These are phyloP conservation scores for Penicillium subrubescens DNA, from an alignment of 495 filamentous ascomycete genomes.

Conservation along the genomic window DNA sequence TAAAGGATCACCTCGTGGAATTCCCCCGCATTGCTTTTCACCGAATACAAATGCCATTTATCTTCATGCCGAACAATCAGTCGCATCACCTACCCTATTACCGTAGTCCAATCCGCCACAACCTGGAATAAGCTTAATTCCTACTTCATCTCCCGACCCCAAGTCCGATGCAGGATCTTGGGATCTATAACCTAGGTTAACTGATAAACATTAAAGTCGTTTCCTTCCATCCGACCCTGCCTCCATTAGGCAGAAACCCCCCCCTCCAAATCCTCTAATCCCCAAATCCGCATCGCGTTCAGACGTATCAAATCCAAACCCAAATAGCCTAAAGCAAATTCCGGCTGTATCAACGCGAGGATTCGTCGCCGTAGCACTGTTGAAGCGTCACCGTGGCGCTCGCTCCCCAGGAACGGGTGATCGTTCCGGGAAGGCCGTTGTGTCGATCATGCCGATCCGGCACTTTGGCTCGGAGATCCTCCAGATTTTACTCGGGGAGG, in stretches of 20 bases:
- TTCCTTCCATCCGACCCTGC: slow-evolving; percentile 4
- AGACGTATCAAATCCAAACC: neutral
- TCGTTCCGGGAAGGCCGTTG: slow-evolving; percentile 1
- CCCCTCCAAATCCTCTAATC: too few relatives aligned
- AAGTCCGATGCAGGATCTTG: neutral
- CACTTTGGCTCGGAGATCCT: neutral
- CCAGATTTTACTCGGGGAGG: neutral
- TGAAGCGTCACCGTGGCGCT: slow-evolving; percentile 4
- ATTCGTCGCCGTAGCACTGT: neutral
- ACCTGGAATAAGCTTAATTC: neutral
- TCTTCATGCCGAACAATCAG: neutral
- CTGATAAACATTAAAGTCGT: neutral
- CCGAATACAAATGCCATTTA: slow-evolving; percentile 14
- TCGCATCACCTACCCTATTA: neutral
- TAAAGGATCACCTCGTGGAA: slow-evolving; percentile 20
- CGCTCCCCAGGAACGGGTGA: slow-evolving; percentile 3
- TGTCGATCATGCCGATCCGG: slow-evolving; percentile 18
- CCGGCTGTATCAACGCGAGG: neutral
- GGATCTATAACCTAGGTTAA: neutral
- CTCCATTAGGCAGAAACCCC: too few relatives aligned
- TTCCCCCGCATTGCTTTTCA: slow-evolving; percentile 13
- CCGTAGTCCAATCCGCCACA: neutral
- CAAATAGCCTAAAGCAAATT: neutral
- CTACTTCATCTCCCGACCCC: neutral
- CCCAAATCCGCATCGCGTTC: neutral